Percentiles rank a stretch among this genome's conserved stretches.
Conservation (phyloP, 2,329 filamentous ascomycete genomes). For the Aureobasidium mangrovei region DNA sequence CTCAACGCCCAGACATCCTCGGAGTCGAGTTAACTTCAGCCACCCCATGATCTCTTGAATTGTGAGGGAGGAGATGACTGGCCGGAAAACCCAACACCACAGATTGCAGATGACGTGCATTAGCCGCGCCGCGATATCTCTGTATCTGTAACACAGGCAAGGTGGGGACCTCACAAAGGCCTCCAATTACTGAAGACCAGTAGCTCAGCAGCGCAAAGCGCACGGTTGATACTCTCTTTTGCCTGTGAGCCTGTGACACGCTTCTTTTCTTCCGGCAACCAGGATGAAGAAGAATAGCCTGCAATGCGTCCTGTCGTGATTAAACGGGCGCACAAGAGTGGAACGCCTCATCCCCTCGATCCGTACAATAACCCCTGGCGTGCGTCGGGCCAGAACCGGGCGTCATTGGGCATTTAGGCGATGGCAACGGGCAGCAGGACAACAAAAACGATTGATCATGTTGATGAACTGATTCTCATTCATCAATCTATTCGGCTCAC, state of each 20-base stretch:
- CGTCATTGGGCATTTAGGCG: background rate
- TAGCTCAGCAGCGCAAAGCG: background rate
- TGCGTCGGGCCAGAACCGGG: constrained; percentile 9
- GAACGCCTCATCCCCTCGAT: background rate
- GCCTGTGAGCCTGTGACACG: constrained; percentile 3
- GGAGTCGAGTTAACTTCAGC: constrained; percentile 1
- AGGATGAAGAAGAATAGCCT: constrained; percentile 6
- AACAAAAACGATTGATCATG: background rate
- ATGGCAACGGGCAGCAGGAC: constrained; percentile 7
- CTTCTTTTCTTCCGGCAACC: constrained; percentile 8
- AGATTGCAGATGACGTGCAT: constrained; percentile 13
- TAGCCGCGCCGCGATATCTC: constrained; percentile 4
- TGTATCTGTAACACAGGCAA: constrained; percentile 12
- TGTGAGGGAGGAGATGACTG: background rate
- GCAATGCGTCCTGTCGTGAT: constrained; percentile 9
- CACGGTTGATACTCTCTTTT: constrained; percentile 3
- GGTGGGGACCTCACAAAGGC: constrained; percentile 9
- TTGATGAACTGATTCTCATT: constrained; percentile 7
- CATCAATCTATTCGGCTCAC: constrained; percentile 10
- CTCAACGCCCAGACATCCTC: constrained; percentile 1
- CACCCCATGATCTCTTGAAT: constrained; percentile 11
- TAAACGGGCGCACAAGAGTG: constrained; percentile 6
- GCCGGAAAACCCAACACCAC: constrained; percentile 4
- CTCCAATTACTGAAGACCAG: background rate
- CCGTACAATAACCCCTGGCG: constrained; percentile 3